Base-by-base conservation (phyloP, 129 eudicot species). In the Flaveria sonorensis region DNA sequence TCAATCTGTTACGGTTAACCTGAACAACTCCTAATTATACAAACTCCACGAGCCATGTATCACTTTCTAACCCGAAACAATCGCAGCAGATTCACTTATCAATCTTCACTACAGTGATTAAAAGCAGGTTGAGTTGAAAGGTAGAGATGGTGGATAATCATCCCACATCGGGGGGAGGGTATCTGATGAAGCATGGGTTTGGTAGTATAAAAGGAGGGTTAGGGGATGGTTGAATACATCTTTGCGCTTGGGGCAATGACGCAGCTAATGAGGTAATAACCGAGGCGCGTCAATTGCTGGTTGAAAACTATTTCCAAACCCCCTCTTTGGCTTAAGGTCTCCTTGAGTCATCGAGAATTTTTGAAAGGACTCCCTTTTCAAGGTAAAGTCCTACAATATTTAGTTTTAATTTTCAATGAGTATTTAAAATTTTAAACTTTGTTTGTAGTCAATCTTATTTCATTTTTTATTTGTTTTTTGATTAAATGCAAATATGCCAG, bases 171-270 rank as follows among this genome's bases (percentile, higher is more conserved):
- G 43, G 4, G 3, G 18, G 16, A 9, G 19, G 20, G n/a, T 5
- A 12, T 61, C 8, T 3, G 13, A 59, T 10, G 43, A 28, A 30
- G 20, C 10, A 30, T 10, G 43, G 19, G 6, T 1, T 23, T 0
- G 66, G 68, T 3, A n/a, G 60, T 61, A 61, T 61, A 61, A 61
- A 61, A 26, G 3, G 24, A 3, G 3, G 10, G 19, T 0, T 61
- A 0, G 10, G 19, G 0, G 6, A 24, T 1, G 0, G 4, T 0
- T 55, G 0, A 26, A 30, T 1, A 0, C 14, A 86, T 94, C 89
- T 89, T 90, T 87, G 99, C 96, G 90, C 94, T 94, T 85, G 96
- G 96, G 94, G 97, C 93, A 93, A 93, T 90, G 98, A 93, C 96
- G 90, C 89, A 93, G 92, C 96, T 90, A 84, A 87, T 93, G 92